Percentiles rank a stretch among this genome's conserved stretches.
Conservation (phyloP, 1,139 yeast genomes). For the Zhuliangozyma parablackwelliae region DNA sequence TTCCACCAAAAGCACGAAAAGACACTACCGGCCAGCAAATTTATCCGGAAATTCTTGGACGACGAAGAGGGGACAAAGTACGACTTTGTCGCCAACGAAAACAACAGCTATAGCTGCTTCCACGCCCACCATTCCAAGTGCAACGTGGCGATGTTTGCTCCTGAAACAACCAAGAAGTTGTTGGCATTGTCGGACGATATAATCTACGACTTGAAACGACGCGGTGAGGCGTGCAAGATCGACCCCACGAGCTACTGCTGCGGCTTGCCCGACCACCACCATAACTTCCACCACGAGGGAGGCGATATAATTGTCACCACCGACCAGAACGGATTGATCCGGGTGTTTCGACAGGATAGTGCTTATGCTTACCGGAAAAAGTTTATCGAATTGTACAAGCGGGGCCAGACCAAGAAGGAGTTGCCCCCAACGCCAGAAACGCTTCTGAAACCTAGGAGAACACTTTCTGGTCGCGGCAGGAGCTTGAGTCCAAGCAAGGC, state of each 20-base stretch:
- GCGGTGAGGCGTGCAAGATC: conserved; percentile 17
- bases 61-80: conserved; percentile 17
- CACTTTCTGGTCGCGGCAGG: conserved; percentile 1
- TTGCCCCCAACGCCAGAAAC: not conserved
- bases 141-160: conserved; percentile 78
- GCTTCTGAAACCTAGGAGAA: not conserved
- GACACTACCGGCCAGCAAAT: conserved; percentile 30
- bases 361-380: conserved; percentile 40
- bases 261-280: not conserved
- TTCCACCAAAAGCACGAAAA: conserved; percentile 27
- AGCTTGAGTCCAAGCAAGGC: conserved; percentile 3
- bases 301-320: conserved; percentile 68
- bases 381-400: conserved; percentile 14
- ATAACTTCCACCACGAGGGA: conserved; percentile 7
- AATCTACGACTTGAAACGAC: conserved; percentile 55
- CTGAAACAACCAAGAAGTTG: conserved; percentile 60
- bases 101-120: conserved; percentile 57
- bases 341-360: conserved; percentile 78
- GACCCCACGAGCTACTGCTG: conserved; percentile 4
- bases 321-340: conserved; percentile 66
- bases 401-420: conserved; percentile 1
- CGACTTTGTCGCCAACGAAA: conserved; percentile 41
- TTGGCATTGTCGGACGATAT: conserved; percentile 74
- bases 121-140: conserved; percentile 75
- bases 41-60: conserved; percentile 26